Evolutionary conservation across 148 eudicot genomes (phyloP).

Genomic region (Hydrangea macrophylla): DNA sequence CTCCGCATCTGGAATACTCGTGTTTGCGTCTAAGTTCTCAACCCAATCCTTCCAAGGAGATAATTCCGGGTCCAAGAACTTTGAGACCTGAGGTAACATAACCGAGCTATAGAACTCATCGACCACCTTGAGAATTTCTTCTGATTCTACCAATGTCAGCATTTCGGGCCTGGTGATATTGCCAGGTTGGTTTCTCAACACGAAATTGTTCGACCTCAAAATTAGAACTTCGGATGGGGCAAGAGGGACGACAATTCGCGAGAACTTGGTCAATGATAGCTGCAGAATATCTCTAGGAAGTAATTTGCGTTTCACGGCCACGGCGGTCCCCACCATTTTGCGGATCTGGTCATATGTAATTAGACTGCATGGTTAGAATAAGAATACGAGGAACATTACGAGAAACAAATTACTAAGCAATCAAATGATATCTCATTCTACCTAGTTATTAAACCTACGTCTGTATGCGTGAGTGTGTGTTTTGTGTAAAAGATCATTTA

Average conservation of each 20-base stretch:
- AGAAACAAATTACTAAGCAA: neutral
- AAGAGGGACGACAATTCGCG: constrained; percentile 77
- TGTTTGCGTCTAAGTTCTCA: constrained; percentile 64
- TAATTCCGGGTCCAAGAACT: constrained; percentile 58
- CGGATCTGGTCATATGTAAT: constrained; percentile 57
- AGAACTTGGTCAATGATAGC: constrained; percentile 74
- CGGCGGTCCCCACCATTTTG: constrained; percentile 95
- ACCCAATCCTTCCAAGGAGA: constrained; percentile 90
- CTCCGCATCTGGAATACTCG: constrained; percentile 60
- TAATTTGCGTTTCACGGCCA: constrained; percentile 78
- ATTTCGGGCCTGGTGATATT: constrained; percentile 77
- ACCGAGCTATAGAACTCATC: constrained; percentile 55
- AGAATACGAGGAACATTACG: neutral
- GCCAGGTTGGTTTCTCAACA: constrained; percentile 57
- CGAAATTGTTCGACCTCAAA: constrained; percentile 73
- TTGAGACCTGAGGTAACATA: constrained; percentile 64
- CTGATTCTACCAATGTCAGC: constrained; percentile 63
- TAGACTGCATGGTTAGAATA: neutral
- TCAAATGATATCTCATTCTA: neutral
- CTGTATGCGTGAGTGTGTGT: neutral
- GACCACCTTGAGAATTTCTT: constrained; percentile 59
- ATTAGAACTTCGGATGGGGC: constrained; percentile 87
- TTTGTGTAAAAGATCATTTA: constrained; percentile 1
- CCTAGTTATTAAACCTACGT: neutral
- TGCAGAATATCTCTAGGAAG: constrained; percentile 69